A percentile compares a stretch with the other conserved stretches of the same genome.
Evolutionary conservation across 805 yeast genomes (phyloP).

Genomic region (Metschnikowia vanudenii): DNA sequence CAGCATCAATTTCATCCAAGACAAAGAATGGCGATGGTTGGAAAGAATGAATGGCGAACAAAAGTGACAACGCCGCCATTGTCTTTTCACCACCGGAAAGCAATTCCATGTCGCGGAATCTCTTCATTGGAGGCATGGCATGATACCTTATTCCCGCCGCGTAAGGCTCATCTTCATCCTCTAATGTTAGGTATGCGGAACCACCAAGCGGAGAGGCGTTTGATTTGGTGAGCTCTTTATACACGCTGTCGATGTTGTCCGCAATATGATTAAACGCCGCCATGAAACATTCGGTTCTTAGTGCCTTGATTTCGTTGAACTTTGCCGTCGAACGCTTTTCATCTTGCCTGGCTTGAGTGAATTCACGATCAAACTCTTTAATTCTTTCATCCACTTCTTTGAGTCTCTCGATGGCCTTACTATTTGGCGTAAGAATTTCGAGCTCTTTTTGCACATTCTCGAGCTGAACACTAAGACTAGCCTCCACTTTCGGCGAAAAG

Average conservation of each 20-base stretch:
- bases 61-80: constrained; percentile 88
- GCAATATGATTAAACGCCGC: constrained; percentile 77
- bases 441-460: constrained; percentile 41
- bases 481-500: constrained; percentile 39
- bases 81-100: constrained; percentile 97
- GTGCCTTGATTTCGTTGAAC: constrained; percentile 58
- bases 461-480: constrained; percentile 31
- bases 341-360: constrained; percentile 54
- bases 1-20: constrained; percentile 97
- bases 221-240: constrained; percentile 81
- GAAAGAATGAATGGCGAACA: constrained; percentile 86
- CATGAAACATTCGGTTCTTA: constrained; percentile 63
- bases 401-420: constrained; percentile 74
- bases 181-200: constrained; percentile 83
- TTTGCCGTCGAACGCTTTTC: constrained; percentile 55
- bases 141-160: constrained; percentile 80
- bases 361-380: constrained; percentile 61
- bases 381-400: constrained; percentile 63
- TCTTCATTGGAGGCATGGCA: constrained; percentile 94
- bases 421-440: constrained; percentile 67
- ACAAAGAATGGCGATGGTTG: constrained; percentile 96
- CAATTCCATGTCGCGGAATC: constrained; percentile 89
- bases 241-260: constrained; percentile 66
- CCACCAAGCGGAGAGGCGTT: constrained; percentile 80
- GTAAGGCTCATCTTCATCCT: constrained; percentile 89